Conservation (phyloP, 2,329 filamentous ascomycete genomes). For the Aspergillus sp. region DNA sequence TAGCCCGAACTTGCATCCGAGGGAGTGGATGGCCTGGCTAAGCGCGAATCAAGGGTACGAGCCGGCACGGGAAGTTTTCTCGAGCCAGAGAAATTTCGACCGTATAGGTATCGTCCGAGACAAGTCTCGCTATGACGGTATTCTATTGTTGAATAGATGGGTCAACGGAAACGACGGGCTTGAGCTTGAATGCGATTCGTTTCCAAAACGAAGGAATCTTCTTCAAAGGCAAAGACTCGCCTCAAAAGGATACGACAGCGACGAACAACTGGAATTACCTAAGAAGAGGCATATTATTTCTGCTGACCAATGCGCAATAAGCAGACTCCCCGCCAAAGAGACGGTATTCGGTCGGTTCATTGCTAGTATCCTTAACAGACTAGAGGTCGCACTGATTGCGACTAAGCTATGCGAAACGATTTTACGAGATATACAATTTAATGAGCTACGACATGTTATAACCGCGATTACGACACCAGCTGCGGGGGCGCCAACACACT, state of each 20-base stretch:
- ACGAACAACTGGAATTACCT: conserved; percentile 2
- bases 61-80: conserved; percentile 22
- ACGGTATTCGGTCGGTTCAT: conserved; percentile 60
- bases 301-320: conserved; percentile 31
- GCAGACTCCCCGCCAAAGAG: conserved; percentile 47
- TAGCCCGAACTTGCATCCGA: conserved; percentile 20
- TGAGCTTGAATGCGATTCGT: conserved; percentile 27
- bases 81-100: neutral
- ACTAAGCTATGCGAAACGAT: conserved; percentile 58
- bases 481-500: conserved; percentile 63
- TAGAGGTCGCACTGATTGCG: conserved; percentile 66
- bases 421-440: conserved; percentile 55
- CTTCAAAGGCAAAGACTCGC: conserved; percentile 18
- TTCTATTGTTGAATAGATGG: conserved; percentile 29
- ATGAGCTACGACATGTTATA: conserved; percentile 56
- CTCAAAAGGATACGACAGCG: conserved; percentile 3
- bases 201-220: conserved; percentile 31
- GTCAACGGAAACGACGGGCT: conserved; percentile 13
- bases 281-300: conserved; percentile 23
- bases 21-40: conserved; percentile 23
- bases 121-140: conserved; percentile 22
- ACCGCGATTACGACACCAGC: conserved; percentile 70
- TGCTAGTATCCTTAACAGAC: conserved; percentile 69
- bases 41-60: conserved; percentile 21
- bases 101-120: conserved; percentile 30